Evolutionary conservation across 495 filamentous ascomycete species (phyloP).

Genomic region (Ramalina peruviana): DNA sequence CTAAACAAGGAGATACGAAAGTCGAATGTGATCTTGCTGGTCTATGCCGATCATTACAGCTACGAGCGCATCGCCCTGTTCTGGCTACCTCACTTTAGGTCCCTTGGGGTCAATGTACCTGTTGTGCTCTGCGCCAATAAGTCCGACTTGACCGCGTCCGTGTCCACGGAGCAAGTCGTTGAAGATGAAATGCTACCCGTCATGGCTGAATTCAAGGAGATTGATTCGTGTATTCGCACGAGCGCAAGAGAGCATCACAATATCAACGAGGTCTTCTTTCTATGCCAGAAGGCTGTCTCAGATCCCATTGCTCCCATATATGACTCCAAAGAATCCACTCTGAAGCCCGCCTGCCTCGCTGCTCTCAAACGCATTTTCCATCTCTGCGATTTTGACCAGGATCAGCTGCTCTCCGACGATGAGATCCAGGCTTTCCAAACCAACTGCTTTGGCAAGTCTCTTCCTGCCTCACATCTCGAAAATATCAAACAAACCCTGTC

Average conservation of each 20-base stretch:
- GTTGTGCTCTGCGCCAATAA: constrained; percentile 97
- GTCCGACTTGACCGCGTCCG: constrained; percentile 61
- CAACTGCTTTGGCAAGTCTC: constrained; percentile 76
- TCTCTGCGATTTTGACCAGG: constrained; percentile 88
- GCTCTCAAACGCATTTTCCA: constrained; percentile 87
- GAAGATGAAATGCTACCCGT: constrained; percentile 97
- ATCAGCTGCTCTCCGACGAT: constrained; percentile 81
- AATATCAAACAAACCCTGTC: constrained; percentile 79
- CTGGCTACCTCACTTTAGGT: constrained; percentile 95
- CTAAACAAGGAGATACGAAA: constrained; percentile 89
- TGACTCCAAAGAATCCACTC: constrained; percentile 77
- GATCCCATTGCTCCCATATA: constrained; percentile 94
- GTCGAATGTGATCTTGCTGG: constrained; percentile 90
- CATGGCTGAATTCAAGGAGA: constrained; percentile 98
- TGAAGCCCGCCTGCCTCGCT: constrained; percentile 79
- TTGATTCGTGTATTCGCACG: constrained; percentile 90
- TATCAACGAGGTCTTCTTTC: constrained; percentile 91
- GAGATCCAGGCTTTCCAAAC: constrained; percentile 84
- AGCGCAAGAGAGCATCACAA: constrained; percentile 92
- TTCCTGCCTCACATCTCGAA: constrained; percentile 63
- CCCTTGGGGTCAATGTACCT: constrained; percentile 93
- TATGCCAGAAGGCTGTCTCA: constrained; percentile 97
- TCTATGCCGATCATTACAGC: constrained; percentile 96
- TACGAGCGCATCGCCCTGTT: constrained; percentile 95
- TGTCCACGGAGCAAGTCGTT: constrained; percentile 63